Conservation (phyloP, 495 filamentous ascomycete species). For the Aspergillus sparsus region DNA sequence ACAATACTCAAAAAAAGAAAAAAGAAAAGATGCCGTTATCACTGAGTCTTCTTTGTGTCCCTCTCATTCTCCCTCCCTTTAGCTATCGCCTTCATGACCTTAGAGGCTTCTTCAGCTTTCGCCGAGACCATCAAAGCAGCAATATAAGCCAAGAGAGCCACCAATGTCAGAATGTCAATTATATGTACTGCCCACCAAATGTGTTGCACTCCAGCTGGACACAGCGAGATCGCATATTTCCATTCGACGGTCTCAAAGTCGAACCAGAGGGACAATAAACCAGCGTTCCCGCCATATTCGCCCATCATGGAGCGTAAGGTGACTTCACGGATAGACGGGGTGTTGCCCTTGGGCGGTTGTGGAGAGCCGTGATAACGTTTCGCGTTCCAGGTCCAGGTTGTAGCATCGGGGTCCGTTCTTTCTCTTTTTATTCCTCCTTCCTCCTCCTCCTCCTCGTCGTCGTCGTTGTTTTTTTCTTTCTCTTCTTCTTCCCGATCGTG, state of each 20-base stretch:
- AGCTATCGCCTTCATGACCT: background rate
- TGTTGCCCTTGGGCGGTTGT: background rate
- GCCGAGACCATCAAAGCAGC: conserved; percentile 7
- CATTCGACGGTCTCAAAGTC: conserved; percentile 66
- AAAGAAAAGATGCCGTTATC: too few relatives aligned
- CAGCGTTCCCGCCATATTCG: conserved; percentile 84
- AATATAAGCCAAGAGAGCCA: conserved; percentile 23
- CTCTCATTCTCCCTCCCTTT: conserved; percentile 7
- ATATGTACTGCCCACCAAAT: conserved; percentile 92
- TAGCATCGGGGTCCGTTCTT: too few relatives aligned
- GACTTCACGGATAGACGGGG: conserved; percentile 70
- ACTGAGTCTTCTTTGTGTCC: background rate
- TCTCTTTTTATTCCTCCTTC: too few relatives aligned
- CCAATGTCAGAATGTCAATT: conserved; percentile 58
- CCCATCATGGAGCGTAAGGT: conserved; percentile 99
- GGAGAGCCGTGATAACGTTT: conserved; percentile 26
- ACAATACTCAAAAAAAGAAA: too few relatives aligned
- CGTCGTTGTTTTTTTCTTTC: conserved; percentile 15
- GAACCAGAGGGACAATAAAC: conserved; percentile 86
- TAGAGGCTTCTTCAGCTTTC: background rate
- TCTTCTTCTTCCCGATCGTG: conserved; percentile 24
- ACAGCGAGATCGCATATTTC: conserved; percentile 76
- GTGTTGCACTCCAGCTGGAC: conserved; percentile 80
- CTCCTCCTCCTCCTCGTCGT: too few relatives aligned
- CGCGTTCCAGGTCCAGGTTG: conserved; percentile 37